Base-by-base conservation (phyloP, 2,329 filamentous ascomycete genomes). In the Aspergillus felis region DNA sequence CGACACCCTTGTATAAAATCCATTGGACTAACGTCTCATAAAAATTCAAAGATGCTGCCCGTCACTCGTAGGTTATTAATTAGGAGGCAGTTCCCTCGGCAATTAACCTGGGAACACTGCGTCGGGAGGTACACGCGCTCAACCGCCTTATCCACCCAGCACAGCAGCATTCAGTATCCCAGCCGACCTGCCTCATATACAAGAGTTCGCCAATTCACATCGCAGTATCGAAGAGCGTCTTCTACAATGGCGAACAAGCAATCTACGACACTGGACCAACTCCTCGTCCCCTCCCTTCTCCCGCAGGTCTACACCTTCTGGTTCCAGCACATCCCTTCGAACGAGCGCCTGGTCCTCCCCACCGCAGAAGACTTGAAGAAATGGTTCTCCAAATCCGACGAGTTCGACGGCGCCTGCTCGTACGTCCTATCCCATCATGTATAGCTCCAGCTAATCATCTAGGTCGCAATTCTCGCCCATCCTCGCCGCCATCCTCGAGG, bases 361-460 rank as follows among this genome's bases (percentile, higher is more conserved):
- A 47, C 44, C 17, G n/a, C 10, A 2, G 54, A 46, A 6, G 49
- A 49, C 9, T 50, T 44, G 49, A 53, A 41, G 24, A 49, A 14
- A 10, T 56, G 57, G 57, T 58, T 58, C 46, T 51, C 20, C 6
- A 50, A 50, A 20, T 35, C 50, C 38, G 46, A 35, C 22, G 50
- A 27, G 0, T 58, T 56, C 17, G 57, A 58, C 44, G 25, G 35
- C 5, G 54, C 50, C 50, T 58, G 57, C 53, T 20, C 50, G 57
- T 56, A 53, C 32, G 57, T 28, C 24, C 3, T 4, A 41, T 35
- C 12, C 38, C 42, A 14, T 38, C 12, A 3, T 17, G n/a, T 35
- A 35, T 32, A 32, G 4, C 10, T 35, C 29, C 4, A 14, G 41
- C 29, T 8, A 3, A 24, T 4, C 25, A 32, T 17, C 14, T 6